Percentiles rank a stretch among this genome's conserved stretches.
Conservation (phyloP, 805 yeast genomes). For the Starmerella khaoyaiensis region DNA sequence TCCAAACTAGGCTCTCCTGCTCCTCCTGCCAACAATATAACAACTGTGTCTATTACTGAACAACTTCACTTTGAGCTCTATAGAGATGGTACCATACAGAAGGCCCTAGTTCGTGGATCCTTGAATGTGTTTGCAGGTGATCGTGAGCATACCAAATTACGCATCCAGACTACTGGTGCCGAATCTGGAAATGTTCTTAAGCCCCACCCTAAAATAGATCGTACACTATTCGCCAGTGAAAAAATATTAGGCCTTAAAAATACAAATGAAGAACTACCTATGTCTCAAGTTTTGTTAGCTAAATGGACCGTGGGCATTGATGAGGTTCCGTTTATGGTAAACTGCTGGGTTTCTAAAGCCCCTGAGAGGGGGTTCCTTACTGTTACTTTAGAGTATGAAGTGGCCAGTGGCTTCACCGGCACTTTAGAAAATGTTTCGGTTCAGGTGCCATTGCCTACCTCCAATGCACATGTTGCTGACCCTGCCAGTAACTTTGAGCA, state of each 20-base stretch:
- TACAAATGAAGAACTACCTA: slow-evolving; percentile 67
- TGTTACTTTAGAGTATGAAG: slow-evolving; percentile 82
- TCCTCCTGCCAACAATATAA: slow-evolving; percentile 49
- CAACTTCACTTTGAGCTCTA: slow-evolving; percentile 61
- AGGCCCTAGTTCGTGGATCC: slow-evolving; percentile 78
- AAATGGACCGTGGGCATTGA: slow-evolving; percentile 70
- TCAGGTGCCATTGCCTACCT: slow-evolving; percentile 54
- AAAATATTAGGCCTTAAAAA: slow-evolving; percentile 64
- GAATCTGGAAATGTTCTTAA: slow-evolving; percentile 60
- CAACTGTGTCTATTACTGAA: slow-evolving; percentile 65
- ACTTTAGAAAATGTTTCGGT: slow-evolving; percentile 42
- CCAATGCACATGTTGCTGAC: slow-evolving; percentile 38
- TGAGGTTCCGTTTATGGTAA: slow-evolving; percentile 54
- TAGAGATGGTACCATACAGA: slow-evolving; percentile 56
- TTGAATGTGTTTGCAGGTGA: slow-evolving; percentile 77
- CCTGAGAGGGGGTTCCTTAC: slow-evolving; percentile 44
- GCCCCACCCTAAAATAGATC: slow-evolving; percentile 94
- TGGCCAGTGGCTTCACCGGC: slow-evolving; percentile 37
- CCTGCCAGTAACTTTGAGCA: slow-evolving; percentile 29
- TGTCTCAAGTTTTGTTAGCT: slow-evolving; percentile 80
- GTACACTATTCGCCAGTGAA: slow-evolving; percentile 45
- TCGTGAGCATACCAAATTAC: slow-evolving; percentile 53
- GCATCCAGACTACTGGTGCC: slow-evolving; percentile 44
- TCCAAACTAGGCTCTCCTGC: neutral
- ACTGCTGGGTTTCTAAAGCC: slow-evolving; percentile 69